These are phyloP conservation scores for Claviceps pusilla DNA, from an alignment of 2,329 filamentous ascomycete species.

Conservation along the genomic window DNA sequence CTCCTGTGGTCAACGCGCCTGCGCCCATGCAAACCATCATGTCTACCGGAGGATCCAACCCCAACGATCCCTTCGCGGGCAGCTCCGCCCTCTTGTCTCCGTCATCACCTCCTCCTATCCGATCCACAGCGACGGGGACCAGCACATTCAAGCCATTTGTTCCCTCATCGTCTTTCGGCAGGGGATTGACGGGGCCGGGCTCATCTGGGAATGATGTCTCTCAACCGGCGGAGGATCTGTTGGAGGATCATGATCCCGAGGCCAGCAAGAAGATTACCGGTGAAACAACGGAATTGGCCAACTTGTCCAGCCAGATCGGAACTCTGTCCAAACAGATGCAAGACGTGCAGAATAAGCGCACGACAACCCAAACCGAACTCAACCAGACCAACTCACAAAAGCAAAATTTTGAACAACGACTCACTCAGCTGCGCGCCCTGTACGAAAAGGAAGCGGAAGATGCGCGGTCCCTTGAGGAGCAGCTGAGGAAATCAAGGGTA, in stretches of 20 bases:
- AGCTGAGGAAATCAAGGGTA: conserved; percentile 57
- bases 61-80: conserved; percentile 46
- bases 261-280: conserved; percentile 75
- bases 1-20: conserved; percentile 28
- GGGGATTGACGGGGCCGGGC: conserved; percentile 47
- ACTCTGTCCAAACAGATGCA: conserved; percentile 88
- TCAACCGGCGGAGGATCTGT: conserved; percentile 54
- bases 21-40: conserved; percentile 46
- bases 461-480: conserved; percentile 71
- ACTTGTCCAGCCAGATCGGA: conserved; percentile 88
- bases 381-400: conserved; percentile 74
- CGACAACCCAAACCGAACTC: conserved; percentile 64
- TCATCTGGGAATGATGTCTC: conserved; percentile 52
- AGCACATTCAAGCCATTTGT: conserved; percentile 76
- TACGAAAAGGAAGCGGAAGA: conserved; percentile 91
- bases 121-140: conserved; percentile 29
- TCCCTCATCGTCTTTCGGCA: conserved; percentile 83
- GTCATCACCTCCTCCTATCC: conserved; percentile 41
- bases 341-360: conserved; percentile 72
- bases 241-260: conserved; percentile 82
- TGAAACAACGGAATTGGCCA: conserved; percentile 84
- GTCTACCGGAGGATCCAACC: conserved; percentile 59
- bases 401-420: conserved; percentile 76
- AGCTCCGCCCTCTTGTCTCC: conserved; percentile 31
- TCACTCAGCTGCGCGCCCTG: conserved; percentile 70